Evolutionary conservation across 176 grass and related monocot genomes (phyloP).

Genomic region (Carex pumila): DNA sequence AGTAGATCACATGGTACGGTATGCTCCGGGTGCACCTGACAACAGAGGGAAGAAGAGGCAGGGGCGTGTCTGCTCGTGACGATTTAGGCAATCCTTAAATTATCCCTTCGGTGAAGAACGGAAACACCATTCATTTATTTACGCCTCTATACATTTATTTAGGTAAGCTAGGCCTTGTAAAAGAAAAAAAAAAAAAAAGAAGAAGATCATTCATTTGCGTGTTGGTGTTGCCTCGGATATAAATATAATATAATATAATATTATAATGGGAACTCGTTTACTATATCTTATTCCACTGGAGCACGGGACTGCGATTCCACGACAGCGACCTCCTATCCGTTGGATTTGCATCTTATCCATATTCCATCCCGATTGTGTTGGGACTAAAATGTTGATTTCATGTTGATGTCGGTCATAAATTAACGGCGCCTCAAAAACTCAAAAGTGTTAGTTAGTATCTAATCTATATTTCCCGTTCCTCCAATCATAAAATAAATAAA

Average conservation of each 20-base stretch:
- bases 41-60: background rate
- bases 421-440: background rate
- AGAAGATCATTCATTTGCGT: background rate
- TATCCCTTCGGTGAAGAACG: background rate
- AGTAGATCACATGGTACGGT: background rate
- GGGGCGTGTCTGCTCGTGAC: conserved; percentile 3
- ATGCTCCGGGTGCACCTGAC: background rate
- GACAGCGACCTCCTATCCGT: background rate
- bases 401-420: background rate
- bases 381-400: background rate
- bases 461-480: no score
- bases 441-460: background rate
- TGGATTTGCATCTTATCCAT: background rate
- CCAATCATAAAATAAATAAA: background rate
- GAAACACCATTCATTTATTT: background rate
- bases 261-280: conserved; percentile 2
- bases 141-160: conserved; percentile 11
- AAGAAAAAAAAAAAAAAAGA: no score
- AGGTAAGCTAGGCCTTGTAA: background rate
- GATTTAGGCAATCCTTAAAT: conserved; percentile 16
- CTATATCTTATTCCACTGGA: background rate
- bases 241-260: no score
- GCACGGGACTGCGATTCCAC: background rate
- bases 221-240: background rate
- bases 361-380: no score